Evolutionary conservation across 345 rosid species (phyloP), one percentile per base, ranked within the genome.

Genomic region (Passiflora organensis): DNA sequence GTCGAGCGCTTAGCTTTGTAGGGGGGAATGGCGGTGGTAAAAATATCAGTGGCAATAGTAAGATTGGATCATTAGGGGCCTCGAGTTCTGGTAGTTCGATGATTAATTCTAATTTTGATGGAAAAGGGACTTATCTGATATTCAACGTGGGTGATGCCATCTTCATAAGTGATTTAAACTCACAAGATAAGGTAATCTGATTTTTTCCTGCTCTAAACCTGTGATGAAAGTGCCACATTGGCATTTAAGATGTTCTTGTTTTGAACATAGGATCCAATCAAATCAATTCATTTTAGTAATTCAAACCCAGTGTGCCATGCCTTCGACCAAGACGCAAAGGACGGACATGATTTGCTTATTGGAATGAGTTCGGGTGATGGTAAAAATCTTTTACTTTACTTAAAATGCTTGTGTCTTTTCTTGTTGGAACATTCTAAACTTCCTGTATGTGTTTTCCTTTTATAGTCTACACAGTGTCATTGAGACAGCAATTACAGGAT

Each of bases 401-500:
- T 61, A 34, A 11, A 41, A 12, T 1, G 21, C 22, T 48, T 65
- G n/a, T 48, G 55, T 19, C 60, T 69, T 61, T 66, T 62, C 14
- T 18, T 43, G 28, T 1, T 6, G 54, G 10, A 53, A 48, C 12
- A 58, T 60, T 59, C 37, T 58, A 53, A 58, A 13, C 23, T 47
- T 62, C 45, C 44, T 57, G 32, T 21, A n/a, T 14, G 70, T 55
- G 58, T 61, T 51, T 54, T 77, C 41, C 60, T 67, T 43, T 72
- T 83, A 82, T 66, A 94, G 99, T 94, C 56, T 94, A 87, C 86
- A 82, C 99, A 0, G 96, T 87, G 68, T 94, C 99, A 53, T 73
- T 94, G 70, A 85, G 97, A 73, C 99, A 89, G 54, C 99, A 94
- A 74, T 77, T 94, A 67, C 99, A 89, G 80, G 99, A 94, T 64